Percentiles rank a stretch among this genome's conserved stretches.
Evolutionary conservation across 208 protist species (phyloP).

Genomic region (Herpetomonas samuelpessoai): DNA sequence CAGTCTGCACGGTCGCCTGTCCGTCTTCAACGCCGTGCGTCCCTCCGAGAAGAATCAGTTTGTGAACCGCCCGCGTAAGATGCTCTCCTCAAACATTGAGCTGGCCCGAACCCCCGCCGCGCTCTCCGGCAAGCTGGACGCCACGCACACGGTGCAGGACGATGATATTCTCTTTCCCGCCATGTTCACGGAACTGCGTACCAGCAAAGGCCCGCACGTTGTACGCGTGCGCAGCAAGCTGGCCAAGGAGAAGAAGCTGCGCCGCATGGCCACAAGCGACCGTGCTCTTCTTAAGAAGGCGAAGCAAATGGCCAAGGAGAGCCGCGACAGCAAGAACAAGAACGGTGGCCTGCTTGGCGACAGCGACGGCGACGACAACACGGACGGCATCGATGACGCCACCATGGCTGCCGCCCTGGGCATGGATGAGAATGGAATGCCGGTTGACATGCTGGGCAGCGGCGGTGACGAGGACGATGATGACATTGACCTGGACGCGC

Average conservation of each 20-base stretch:
- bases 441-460: not conserved
- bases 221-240: slow-evolving; percentile 50
- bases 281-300: slow-evolving; percentile 30
- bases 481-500: slow-evolving; percentile 31
- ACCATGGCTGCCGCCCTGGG: slow-evolving; percentile 26
- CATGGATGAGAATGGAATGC: slow-evolving; percentile 18
- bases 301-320: slow-evolving; percentile 13
- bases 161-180: slow-evolving; percentile 73
- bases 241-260: slow-evolving; percentile 26
- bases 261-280: slow-evolving; percentile 18
- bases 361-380: slow-evolving; percentile 10
- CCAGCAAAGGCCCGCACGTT: slow-evolving; percentile 31
- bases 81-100: slow-evolving; percentile 48
- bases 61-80: slow-evolving; percentile 42
- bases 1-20: slow-evolving; percentile 66
- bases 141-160: slow-evolving; percentile 3
- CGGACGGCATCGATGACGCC: slow-evolving; percentile 9
- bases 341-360: slow-evolving; percentile 2
- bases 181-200: slow-evolving; percentile 76
- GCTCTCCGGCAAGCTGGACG: slow-evolving; percentile 11
- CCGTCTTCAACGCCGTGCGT: slow-evolving; percentile 76
- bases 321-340: slow-evolving; percentile 1
- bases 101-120: slow-evolving; percentile 11
- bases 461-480: slow-evolving; percentile 28
- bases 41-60: slow-evolving; percentile 64